Base-by-base conservation (phyloP, 768 basidiomycete genomes). In the Multifurca ochricompacta region DNA sequence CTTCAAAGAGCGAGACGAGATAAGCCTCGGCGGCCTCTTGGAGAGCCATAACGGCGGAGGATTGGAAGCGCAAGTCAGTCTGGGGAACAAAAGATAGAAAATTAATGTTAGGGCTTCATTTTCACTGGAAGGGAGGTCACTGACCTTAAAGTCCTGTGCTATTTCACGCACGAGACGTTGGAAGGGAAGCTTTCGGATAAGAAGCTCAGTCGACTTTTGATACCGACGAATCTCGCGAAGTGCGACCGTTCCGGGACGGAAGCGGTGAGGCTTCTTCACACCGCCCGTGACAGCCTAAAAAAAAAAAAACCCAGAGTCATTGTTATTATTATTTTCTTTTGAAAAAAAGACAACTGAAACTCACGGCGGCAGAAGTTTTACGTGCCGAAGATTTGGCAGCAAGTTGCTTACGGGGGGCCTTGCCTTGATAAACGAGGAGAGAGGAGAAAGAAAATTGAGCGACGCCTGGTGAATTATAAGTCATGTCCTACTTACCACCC, bases 341-440 rank as follows among this genome's bases (percentile, higher is more conserved):
- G n/a, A n/a, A n/a, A n/a, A n/a, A n/a, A n/a, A n/a, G n/a, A n/a
- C n/a, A n/a, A n/a, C n/a, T 27, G 6, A 19, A 30, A 35, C 54
- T 34, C 43, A 62, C 34, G 63, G 73, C 63, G 39, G 79, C 77
- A 18, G 79, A 72, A 50, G 81, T 82, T 71, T 83, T 83, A 54
- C 81, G 77, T 2, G 80, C 80, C 37, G 68, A 60, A 2, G 80
- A 82, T 71, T 82, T 82, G 62, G 80, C 74, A 51, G 82, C 83
- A 51, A 84, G 77, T 68, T 85, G 83, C 68, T 85, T 85, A 73
- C 83, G 83, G 46, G 80, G 83, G 5, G 80, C 79, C 67, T 81
- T 80, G 64, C 77, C 76, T 77, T 48, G 9, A 4, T 14, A 16
- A 7, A 10, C 23, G 16, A 14, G 4, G 14, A 50, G 13, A 8